Evolutionary conservation across 164 flowering plant species (phyloP).

Genomic region (Piper betle): DNA sequence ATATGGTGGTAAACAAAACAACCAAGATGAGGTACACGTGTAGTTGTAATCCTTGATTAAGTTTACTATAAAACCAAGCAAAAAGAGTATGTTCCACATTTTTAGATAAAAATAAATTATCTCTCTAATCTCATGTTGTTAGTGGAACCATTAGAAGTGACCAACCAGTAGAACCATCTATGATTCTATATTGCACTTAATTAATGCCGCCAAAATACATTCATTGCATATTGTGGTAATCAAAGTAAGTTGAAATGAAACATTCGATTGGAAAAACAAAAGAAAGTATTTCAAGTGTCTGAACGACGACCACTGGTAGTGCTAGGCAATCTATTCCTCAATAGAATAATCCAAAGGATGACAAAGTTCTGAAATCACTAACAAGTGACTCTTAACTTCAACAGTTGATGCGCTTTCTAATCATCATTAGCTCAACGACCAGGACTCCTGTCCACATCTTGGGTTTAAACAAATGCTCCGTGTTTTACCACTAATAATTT

Average conservation of each 20-base stretch:
- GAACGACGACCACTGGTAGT: slow-evolving; percentile 2
- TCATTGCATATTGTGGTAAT: background rate
- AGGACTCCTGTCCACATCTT: background rate
- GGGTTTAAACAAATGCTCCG: background rate
- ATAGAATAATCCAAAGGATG: background rate
- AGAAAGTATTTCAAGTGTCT: background rate
- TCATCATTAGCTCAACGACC: background rate
- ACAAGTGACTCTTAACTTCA: background rate
- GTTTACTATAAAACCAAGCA: too few relatives aligned
- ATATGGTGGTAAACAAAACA: too few relatives aligned
- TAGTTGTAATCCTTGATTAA: too few relatives aligned
- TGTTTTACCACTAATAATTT: background rate
- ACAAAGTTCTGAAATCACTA: background rate
- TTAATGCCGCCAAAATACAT: background rate
- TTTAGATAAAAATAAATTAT: too few relatives aligned
- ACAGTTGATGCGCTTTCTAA: background rate
- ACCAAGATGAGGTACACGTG: too few relatives aligned
- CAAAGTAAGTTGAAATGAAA: background rate
- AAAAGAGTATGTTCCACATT: too few relatives aligned
- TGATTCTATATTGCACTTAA: background rate
- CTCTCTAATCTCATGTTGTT: too few relatives aligned
- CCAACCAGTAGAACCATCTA: background rate
- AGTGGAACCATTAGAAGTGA: background rate
- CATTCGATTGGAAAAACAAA: background rate
- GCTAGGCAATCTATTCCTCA: background rate